Conservation (phyloP, 1,284 basidiomycete genomes). For the Wolfiporia cocos region DNA sequence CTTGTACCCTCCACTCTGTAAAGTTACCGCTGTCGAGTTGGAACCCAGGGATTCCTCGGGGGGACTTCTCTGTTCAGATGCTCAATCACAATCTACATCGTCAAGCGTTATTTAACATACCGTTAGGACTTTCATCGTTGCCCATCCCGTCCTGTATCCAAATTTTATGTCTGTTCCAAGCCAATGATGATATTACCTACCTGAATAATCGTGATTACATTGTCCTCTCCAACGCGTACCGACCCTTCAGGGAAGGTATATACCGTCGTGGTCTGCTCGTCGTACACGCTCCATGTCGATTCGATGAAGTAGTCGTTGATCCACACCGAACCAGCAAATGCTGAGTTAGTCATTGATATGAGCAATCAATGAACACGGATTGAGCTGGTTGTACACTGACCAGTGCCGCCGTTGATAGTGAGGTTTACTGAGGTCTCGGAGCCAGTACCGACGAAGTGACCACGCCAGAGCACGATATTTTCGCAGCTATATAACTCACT, state of each 20-base stretch:
- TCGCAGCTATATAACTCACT: constrained; percentile 50
- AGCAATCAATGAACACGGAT: neutral
- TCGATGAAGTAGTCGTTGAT: constrained; percentile 69
- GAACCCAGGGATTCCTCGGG: constrained; percentile 77
- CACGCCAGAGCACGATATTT: constrained; percentile 74
- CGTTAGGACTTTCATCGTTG: constrained; percentile 48
- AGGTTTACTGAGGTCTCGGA: constrained; percentile 57
- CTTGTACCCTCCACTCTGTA: constrained; percentile 74
- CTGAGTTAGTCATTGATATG: constrained; percentile 24
- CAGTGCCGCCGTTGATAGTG: constrained; percentile 74
- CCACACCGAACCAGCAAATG: constrained; percentile 77
- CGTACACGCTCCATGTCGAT: constrained; percentile 56
- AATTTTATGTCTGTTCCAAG: neutral
- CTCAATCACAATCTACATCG: too few relatives aligned
- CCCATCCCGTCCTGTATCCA: constrained; percentile 69
- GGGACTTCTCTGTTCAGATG: constrained; percentile 43
- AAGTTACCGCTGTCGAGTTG: constrained; percentile 54
- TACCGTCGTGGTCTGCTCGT: constrained; percentile 57
- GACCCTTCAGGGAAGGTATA: constrained; percentile 56
- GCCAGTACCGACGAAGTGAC: constrained; percentile 63
- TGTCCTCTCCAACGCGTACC: constrained; percentile 46
- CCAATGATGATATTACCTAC: constrained; percentile 25
- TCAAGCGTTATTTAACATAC: too few relatives aligned
- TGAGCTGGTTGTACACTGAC: constrained; percentile 29
- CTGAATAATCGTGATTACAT: constrained; percentile 72